Base-by-base conservation (phyloP, 225 moss, liverwort and hornwort species). In the Pseudisothecium myosuroides region DNA sequence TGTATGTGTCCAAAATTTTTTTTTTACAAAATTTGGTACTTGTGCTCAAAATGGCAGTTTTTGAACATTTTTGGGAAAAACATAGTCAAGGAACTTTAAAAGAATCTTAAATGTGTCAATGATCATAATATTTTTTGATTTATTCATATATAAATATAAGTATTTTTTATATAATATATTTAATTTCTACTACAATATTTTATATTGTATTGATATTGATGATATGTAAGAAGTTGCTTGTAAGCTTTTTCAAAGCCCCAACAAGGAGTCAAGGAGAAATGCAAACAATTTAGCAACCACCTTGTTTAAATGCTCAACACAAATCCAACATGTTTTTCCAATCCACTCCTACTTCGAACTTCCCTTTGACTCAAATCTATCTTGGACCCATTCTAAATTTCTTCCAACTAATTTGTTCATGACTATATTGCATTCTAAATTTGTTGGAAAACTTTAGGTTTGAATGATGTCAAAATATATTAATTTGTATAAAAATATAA, bases 221-320 rank as follows among this genome's bases (percentile, higher is more conserved):
- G 17, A 34, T 17, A 64, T 64, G 17, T 17, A 2, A 63, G 32
- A 64, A 32, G 32, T 0, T 17, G 8, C 17, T 4, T 63, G 0
- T 5, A 7, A 34, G 5, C 9, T 64, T 9, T 64, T 5, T 64
- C 10, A 5, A 9, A 24, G 14, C 14, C 12, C 24, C 24, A 19
- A 14, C 0, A 14, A 39, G 18, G 0, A 3, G n/a, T n/a, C n/a
- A n/a, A n/a, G n/a, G n/a, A n/a, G 11, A 31, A 63, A 63, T 2
- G 8, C 1, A 69, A 69, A 23, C 1, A 2, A 69, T 24, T 39
- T 4, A 39, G 2, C 24, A 39, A 12, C 39, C 1, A 37, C 5
- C 12, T 7, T 24, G 4, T 69, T 12, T 11, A 24, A 1, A 24
- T 1, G 4, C 4, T 39, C 23, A 41, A 71, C 0, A 39, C 69